phyloP scores from a whole-genome alignment of 768 basidiomycete genomes.

The Austroboletus eburneus region DNA sequence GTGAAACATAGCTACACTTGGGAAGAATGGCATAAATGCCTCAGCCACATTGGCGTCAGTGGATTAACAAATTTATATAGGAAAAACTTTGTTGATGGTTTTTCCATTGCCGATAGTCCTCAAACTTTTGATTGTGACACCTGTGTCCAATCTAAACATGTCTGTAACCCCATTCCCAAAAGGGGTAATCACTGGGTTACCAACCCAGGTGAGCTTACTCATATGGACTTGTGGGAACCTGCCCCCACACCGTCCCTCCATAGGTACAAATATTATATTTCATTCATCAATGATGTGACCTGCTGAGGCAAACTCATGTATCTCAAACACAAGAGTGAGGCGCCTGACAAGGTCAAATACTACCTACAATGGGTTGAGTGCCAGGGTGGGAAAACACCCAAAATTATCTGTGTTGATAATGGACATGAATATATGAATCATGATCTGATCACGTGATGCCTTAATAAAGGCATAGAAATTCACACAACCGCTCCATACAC shows the following conservation, averaged over 20 bases:
- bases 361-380: conserved; percentile 8
- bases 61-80: not conserved
- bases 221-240: not conserved
- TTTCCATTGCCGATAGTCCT: not conserved
- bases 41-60: not conserved
- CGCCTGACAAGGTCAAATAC: conserved; percentile 8
- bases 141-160: conserved; percentile 2
- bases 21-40: not conserved
- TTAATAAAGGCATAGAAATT: conserved; percentile 24
- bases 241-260: not conserved
- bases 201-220: not conserved
- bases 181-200: not conserved
- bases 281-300: conserved; percentile 6
- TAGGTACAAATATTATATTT: conserved; percentile 23
- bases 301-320: not conserved
- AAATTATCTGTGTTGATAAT: conserved; percentile 26
- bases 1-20: not conserved
- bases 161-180: not conserved
- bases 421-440: conserved; percentile 31
- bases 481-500: conserved; percentile 35
- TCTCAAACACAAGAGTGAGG: not conserved
- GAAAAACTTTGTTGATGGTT: not conserved
- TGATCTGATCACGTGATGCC: conserved; percentile 18
- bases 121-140: not conserved
- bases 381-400: conserved; percentile 3